Percentiles rank a stretch among this genome's conserved stretches.
Evolutionary conservation across 306 rosid genomes (phyloP).

Genomic region (Quercus engelmannii): DNA sequence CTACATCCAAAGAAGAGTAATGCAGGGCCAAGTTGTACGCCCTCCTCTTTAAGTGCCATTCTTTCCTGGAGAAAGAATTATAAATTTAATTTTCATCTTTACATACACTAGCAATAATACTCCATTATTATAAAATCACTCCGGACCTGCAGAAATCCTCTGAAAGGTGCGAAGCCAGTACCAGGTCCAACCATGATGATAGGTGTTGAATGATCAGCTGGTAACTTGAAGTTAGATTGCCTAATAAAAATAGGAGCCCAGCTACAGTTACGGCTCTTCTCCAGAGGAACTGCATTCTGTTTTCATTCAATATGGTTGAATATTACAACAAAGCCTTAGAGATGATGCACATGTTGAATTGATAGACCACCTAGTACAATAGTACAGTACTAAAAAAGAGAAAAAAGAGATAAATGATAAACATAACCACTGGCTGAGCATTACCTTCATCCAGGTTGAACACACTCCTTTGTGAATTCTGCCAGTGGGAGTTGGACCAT

Average conservation of each 20-base stretch:
- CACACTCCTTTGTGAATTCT: constrained; percentile 95
- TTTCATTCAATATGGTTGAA: constrained; percentile 21
- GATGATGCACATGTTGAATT: constrained; percentile 10
- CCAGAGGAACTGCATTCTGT: constrained; percentile 74
- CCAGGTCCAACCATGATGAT: constrained; percentile 96
- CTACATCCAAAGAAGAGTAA: constrained; percentile 92
- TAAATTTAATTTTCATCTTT: background rate
- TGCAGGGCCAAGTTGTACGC: constrained; percentile 76
- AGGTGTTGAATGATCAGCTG: constrained; percentile 66
- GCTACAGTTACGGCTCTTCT: constrained; percentile 72
- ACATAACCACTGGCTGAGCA: constrained; percentile 9
- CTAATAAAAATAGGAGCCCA: constrained; percentile 88
- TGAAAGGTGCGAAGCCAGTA: constrained; percentile 96
- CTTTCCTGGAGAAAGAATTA: constrained; percentile 67
- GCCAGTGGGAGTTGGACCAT: constrained; percentile 86
- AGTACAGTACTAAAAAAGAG: constrained; percentile 6
- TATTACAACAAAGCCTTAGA: constrained; percentile 17
- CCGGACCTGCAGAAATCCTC: constrained; percentile 93
- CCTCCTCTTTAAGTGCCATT: constrained; percentile 66
- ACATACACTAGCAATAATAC: background rate
- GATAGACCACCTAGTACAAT: background rate
- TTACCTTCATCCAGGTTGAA: constrained; percentile 99
- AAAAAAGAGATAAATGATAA: constrained; percentile 10
- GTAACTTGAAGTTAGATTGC: constrained; percentile 88
- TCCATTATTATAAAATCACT: constrained; percentile 8